A percentile compares a stretch with the other conserved stretches of the same genome.
phyloP scores from a whole-genome alignment of 306 rosid genomes.

The Cotoneaster glaucophyllus region DNA sequence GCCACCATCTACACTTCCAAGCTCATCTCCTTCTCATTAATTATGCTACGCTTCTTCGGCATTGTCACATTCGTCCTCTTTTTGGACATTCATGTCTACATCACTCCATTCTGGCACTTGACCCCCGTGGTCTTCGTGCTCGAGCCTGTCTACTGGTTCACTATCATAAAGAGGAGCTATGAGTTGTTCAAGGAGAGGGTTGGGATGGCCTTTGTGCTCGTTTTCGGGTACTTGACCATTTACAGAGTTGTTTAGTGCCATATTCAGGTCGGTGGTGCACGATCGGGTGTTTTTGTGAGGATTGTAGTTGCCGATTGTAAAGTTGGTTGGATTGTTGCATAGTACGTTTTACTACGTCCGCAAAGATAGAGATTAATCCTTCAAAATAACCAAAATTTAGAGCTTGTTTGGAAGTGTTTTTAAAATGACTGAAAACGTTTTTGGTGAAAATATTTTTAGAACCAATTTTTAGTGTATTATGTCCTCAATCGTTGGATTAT shows the following conservation, averaged over 20 bases:
- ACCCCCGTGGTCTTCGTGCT: constrained; percentile 85
- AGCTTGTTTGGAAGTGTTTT: too few relatives aligned
- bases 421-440: too few relatives aligned
- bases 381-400: too few relatives aligned
- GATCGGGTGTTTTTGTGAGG: constrained; percentile 58
- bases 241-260: constrained; percentile 38
- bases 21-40: constrained; percentile 56
- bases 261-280: constrained; percentile 68
- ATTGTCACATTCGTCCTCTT: constrained; percentile 34
- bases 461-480: too few relatives aligned
- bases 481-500: too few relatives aligned
- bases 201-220: constrained; percentile 45
- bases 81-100: constrained; percentile 60
- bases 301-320: constrained; percentile 78
- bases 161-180: constrained; percentile 80
- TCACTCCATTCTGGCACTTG: constrained; percentile 83
- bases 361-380: constrained; percentile 16
- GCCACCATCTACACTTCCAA: constrained; percentile 86
- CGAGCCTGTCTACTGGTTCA: constrained; percentile 60
- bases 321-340: constrained; percentile 78
- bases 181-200: constrained; percentile 64
- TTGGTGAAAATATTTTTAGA: too few relatives aligned
- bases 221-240: constrained; percentile 39
- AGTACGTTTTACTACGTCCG: constrained; percentile 90
- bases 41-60: constrained; percentile 27